Evolutionary conservation across 495 filamentous ascomycete genomes (phyloP).

Genomic region (Cercophora scortea): DNA sequence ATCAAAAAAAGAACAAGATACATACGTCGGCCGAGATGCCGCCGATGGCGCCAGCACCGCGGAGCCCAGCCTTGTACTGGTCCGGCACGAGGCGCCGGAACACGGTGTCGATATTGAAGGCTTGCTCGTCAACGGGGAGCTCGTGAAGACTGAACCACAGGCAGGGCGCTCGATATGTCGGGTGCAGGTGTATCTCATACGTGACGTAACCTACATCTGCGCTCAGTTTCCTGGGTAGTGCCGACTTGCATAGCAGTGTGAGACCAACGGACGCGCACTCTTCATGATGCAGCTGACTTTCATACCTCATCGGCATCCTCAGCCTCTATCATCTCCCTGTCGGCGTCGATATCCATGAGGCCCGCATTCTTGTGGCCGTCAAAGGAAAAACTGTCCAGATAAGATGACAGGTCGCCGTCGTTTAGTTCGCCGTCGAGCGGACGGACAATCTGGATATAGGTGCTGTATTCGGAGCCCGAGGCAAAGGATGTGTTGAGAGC

Average conservation of each 20-base stretch:
- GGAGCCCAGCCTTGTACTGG: constrained; percentile 48
- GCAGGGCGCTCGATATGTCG: constrained; percentile 49
- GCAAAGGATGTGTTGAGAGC: constrained; percentile 25
- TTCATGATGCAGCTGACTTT: neutral
- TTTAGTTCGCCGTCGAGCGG: constrained; percentile 33
- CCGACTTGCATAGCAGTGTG: constrained; percentile 1
- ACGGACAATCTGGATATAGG: constrained; percentile 41
- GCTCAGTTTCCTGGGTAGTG: constrained; percentile 12
- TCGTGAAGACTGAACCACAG: constrained; percentile 50
- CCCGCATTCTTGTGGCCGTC: neutral
- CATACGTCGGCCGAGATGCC: constrained; percentile 71
- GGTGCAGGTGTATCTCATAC: constrained; percentile 54
- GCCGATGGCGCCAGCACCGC: constrained; percentile 56
- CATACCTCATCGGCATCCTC: constrained; percentile 40
- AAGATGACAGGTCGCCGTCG: constrained; percentile 33
- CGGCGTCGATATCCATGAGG: constrained; percentile 2
- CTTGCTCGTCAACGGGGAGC: constrained; percentile 30
- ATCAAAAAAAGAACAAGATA: constrained; percentile 20
- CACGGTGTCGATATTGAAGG: constrained; percentile 53
- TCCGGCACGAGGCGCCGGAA: constrained; percentile 63
- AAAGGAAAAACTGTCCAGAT: constrained; percentile 30
- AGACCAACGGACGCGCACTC: neutral
- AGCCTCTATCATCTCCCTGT: constrained; percentile 29
- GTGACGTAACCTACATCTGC: constrained; percentile 41
- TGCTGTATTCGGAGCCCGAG: constrained; percentile 24